Evolutionary conservation across 202 grass and related monocot genomes (phyloP).

Genomic region (Brachypodium distachyon): DNA sequence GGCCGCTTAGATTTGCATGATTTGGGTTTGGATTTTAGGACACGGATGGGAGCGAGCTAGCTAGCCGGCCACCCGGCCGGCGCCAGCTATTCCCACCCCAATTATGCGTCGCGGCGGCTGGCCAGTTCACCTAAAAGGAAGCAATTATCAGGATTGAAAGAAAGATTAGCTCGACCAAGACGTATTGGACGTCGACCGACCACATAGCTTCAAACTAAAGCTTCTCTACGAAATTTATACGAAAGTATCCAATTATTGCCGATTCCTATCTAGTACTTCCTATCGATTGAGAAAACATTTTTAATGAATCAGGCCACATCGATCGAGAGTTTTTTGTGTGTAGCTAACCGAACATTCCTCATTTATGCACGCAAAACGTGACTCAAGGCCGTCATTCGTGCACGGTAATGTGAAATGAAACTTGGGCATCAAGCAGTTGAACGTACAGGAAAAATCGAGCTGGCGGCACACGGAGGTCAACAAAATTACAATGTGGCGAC

Average conservation of each 20-base stretch:
- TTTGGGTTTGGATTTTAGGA: background rate
- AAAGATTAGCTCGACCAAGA: background rate
- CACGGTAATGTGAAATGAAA: background rate
- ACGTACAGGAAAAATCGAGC: too few species aligned
- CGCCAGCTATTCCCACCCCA: conserved; percentile 1
- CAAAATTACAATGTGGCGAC: background rate
- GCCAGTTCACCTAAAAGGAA: conserved; percentile 23
- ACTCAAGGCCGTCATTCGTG: background rate
- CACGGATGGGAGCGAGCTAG: too few species aligned
- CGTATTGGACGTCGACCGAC: background rate
- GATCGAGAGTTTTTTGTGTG: too few species aligned
- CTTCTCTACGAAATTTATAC: background rate
- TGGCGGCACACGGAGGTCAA: background rate
- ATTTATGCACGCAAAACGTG: too few species aligned
- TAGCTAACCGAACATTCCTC: background rate
- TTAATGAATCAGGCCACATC: too few species aligned
- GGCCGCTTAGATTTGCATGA: conserved; percentile 22
- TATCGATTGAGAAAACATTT: too few species aligned
- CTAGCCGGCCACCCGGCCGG: too few species aligned
- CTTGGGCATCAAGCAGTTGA: background rate
- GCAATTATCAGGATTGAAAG: conserved; percentile 1
- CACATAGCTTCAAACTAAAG: conserved; percentile 3
- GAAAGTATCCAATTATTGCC: background rate
- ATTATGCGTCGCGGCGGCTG: conserved; percentile 11
- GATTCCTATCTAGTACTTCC: too few species aligned